A percentile compares a stretch with the other conserved stretches of the same genome.
Conservation (phyloP, 805 yeast species). For the Candida corydali region DNA sequence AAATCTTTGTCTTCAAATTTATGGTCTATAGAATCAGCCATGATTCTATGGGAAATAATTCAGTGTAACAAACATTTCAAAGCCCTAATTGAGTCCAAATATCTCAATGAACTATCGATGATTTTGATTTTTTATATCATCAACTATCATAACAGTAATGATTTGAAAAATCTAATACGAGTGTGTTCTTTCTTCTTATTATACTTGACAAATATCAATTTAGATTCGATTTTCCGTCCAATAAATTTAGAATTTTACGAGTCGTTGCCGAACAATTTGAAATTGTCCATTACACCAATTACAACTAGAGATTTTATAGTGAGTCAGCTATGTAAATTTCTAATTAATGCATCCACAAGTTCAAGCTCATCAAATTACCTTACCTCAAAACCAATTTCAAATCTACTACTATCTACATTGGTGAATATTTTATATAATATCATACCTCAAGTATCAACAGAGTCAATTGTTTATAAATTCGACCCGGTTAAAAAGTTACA, state of each 20-base stretch:
- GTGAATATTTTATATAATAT: constrained; percentile 62
- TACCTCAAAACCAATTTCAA: constrained; percentile 21
- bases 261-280: constrained; percentile 51
- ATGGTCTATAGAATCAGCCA: constrained; percentile 56
- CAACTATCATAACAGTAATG: constrained; percentile 34
- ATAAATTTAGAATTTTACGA: constrained; percentile 42
- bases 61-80: constrained; percentile 67
- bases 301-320: constrained; percentile 65
- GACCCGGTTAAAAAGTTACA: constrained; percentile 21
- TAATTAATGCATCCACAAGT: constrained; percentile 16
- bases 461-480: constrained; percentile 14
- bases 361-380: constrained; percentile 10
- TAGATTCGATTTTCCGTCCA: constrained; percentile 40
- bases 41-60: constrained; percentile 70
- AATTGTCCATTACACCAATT: constrained; percentile 35
- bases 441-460: constrained; percentile 37
- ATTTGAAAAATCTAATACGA: constrained; percentile 41
- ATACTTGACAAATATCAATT: constrained; percentile 40
- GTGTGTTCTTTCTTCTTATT: constrained; percentile 50
- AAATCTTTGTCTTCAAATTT: constrained; percentile 20
- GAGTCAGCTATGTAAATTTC: constrained; percentile 45
- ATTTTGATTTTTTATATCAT: constrained; percentile 54
- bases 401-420: constrained; percentile 38
- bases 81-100: constrained; percentile 31
- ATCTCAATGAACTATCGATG: constrained; percentile 51